A percentile compares a stretch with the other conserved stretches of the same genome.
Evolutionary conservation across 176 grass and related monocot species (phyloP).

Genomic region (Raddia guianensis): DNA sequence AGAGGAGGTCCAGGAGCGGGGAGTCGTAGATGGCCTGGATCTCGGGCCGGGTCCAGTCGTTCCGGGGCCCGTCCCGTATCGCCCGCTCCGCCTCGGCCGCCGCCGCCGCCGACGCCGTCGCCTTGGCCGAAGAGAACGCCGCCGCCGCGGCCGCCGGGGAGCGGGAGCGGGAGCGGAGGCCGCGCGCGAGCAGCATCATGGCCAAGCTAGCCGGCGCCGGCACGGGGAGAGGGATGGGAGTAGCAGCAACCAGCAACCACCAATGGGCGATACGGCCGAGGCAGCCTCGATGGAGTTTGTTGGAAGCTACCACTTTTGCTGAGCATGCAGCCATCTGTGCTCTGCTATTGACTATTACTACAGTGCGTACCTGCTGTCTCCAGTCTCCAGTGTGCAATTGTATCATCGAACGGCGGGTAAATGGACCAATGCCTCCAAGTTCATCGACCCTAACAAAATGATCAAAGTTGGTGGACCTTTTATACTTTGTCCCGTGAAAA

Average conservation of each 20-base stretch:
- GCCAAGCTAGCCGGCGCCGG: not conserved
- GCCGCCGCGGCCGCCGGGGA: not conserved
- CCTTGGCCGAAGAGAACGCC: slow-evolving; percentile 36
- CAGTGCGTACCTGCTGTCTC: too few relatives aligned
- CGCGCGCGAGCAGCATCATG: slow-evolving; percentile 69
- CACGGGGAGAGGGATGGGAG: not conserved
- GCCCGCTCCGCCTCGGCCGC: slow-evolving; percentile 65
- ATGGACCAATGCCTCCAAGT: too few relatives aligned
- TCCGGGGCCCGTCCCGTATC: slow-evolving; percentile 72
- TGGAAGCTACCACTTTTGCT: not conserved
- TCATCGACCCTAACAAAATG: too few relatives aligned
- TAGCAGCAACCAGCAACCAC: not conserved
- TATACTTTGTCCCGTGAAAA: too few relatives aligned
- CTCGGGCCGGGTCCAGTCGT: slow-evolving; percentile 80
- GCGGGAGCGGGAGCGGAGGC: slow-evolving; percentile 7
- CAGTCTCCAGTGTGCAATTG: too few relatives aligned
- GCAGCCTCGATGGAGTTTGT: not conserved
- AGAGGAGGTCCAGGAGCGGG: slow-evolving; percentile 89
- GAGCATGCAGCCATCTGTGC: too few relatives aligned
- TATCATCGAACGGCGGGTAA: too few relatives aligned
- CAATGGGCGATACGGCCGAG: slow-evolving; percentile 54
- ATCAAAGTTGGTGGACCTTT: too few relatives aligned
- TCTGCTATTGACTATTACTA: too few relatives aligned
- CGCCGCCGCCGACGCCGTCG: slow-evolving; percentile 26
- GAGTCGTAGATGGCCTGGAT: slow-evolving; percentile 94